Evolutionary conservation across 345 rosid genomes (phyloP).

Genomic region (Populus tremula): DNA sequence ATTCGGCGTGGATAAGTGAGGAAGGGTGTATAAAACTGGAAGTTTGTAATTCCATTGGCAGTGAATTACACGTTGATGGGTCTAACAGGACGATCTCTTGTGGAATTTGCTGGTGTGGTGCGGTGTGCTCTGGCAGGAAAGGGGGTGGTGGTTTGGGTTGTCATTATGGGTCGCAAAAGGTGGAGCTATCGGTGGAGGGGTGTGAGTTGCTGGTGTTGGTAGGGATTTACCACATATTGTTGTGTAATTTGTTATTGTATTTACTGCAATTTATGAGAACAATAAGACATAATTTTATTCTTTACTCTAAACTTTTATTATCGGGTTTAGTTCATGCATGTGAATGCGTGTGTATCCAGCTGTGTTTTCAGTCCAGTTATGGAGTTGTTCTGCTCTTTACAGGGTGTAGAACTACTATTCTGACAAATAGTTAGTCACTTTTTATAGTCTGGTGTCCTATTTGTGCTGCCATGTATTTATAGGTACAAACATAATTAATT

Average conservation of each 20-base stretch:
- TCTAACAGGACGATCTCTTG: not conserved
- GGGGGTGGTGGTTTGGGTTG: slow-evolving; percentile 10
- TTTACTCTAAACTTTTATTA: not conserved
- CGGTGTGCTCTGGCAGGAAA: not conserved
- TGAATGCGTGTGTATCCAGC: not conserved
- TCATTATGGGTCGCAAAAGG: slow-evolving; percentile 17
- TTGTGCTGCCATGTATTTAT: not conserved
- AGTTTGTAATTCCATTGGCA: not conserved
- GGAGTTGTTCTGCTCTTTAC: not conserved
- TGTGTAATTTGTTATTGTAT: slow-evolving; percentile 16
- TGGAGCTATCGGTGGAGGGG: slow-evolving; percentile 20
- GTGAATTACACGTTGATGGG: not conserved
- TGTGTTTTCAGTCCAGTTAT: not conserved
- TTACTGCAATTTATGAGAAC: slow-evolving; percentile 12
- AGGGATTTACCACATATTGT: slow-evolving; percentile 1
- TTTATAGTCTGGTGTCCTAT: not conserved
- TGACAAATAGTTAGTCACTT: not conserved
- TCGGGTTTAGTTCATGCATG: not conserved
- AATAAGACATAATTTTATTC: slow-evolving; percentile 18
- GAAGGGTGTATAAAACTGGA: slow-evolving; percentile 17
- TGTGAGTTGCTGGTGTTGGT: slow-evolving; percentile 1
- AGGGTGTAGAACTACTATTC: not conserved
- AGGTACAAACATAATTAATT: not conserved
- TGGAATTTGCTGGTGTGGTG: not conserved
- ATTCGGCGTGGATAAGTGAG: not conserved